These are phyloP conservation scores for Aspergillus saccharolyticus DNA, from an alignment of 495 filamentous ascomycete species.

Conservation along the genomic window DNA sequence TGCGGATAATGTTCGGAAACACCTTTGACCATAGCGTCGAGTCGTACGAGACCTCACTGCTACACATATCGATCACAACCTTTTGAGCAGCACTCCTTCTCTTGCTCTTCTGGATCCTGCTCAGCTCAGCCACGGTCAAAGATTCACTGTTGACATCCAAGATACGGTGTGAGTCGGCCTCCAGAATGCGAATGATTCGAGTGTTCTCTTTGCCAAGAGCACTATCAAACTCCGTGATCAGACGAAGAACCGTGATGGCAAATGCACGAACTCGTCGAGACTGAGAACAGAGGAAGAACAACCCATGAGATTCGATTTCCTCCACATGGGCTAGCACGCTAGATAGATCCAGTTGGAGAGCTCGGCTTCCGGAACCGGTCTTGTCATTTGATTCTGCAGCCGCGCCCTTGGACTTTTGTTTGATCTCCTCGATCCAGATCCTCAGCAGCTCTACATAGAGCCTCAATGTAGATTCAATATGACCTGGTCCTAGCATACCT, in stretches of 20 bases:
- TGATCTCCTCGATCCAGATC: constrained; percentile 97
- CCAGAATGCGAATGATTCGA: constrained; percentile 84
- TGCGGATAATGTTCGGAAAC: constrained; percentile 90
- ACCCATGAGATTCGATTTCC: constrained; percentile 90
- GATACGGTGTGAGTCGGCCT: constrained; percentile 81
- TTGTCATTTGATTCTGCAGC: constrained; percentile 57
- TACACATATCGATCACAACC: constrained; percentile 87
- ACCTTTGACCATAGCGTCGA: constrained; percentile 95
- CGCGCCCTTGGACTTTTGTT: constrained; percentile 73
- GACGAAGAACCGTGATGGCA: constrained; percentile 83
- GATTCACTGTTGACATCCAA: constrained; percentile 91
- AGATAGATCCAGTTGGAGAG: constrained; percentile 78
- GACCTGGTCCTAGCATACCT: constrained; percentile 88
- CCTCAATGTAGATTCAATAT: constrained; percentile 89
- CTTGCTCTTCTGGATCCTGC: constrained; percentile 85
- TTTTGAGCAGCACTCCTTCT: constrained; percentile 77
- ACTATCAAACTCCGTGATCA: constrained; percentile 91
- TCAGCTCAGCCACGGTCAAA: constrained; percentile 86
- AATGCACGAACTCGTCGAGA: constrained; percentile 82
- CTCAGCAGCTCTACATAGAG: constrained; percentile 89
- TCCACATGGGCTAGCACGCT: constrained; percentile 88
- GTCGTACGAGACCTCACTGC: constrained; percentile 92
- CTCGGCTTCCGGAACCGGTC: constrained; percentile 49
- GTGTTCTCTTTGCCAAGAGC: constrained; percentile 76
- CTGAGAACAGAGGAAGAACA: constrained; percentile 98